Evolutionary conservation across 2,329 filamentous ascomycete genomes (phyloP).

Genomic region (Fusarium sp.): DNA sequence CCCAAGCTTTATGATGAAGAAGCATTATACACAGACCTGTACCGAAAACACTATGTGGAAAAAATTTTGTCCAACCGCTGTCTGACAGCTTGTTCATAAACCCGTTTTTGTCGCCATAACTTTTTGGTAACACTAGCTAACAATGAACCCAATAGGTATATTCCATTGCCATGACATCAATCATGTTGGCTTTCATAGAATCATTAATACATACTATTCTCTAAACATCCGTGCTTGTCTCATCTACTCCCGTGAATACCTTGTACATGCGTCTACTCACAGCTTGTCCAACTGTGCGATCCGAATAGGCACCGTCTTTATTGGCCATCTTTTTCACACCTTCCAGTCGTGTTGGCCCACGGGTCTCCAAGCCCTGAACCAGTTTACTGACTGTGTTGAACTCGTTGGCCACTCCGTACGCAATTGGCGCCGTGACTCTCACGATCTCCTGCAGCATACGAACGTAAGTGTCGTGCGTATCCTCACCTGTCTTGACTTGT

Average conservation of each 20-base stretch:
- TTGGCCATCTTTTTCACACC: constrained; percentile 68
- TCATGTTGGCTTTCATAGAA: constrained; percentile 7
- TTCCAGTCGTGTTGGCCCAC: constrained; percentile 72
- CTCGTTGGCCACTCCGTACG: constrained; percentile 72
- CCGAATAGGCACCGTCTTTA: constrained; percentile 66
- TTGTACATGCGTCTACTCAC: constrained; percentile 69
- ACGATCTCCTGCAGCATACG: constrained; percentile 81
- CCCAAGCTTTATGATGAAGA: constrained; percentile 71
- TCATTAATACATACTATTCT: constrained; percentile 23
- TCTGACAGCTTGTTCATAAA: constrained; percentile 65
- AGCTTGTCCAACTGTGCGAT: constrained; percentile 66
- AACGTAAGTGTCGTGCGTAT: constrained; percentile 73
- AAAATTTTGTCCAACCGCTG: constrained; percentile 83
- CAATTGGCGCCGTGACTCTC: constrained; percentile 77
- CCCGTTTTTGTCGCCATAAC: constrained; percentile 40
- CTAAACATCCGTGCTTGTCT: constrained; percentile 64
- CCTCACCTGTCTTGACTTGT: constrained; percentile 77
- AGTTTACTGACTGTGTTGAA: constrained; percentile 69
- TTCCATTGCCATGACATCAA: constrained; percentile 5
- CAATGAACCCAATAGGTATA: constrained; percentile 29
- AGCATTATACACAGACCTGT: constrained; percentile 83
- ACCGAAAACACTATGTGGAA: constrained; percentile 78
- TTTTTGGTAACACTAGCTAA: constrained; percentile 38
- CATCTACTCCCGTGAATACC: constrained; percentile 69
- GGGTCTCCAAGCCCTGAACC: constrained; percentile 65